Evolutionary conservation across 352 stramenopile species (phyloP).

Genomic region (Phytopythium helicoides): DNA sequence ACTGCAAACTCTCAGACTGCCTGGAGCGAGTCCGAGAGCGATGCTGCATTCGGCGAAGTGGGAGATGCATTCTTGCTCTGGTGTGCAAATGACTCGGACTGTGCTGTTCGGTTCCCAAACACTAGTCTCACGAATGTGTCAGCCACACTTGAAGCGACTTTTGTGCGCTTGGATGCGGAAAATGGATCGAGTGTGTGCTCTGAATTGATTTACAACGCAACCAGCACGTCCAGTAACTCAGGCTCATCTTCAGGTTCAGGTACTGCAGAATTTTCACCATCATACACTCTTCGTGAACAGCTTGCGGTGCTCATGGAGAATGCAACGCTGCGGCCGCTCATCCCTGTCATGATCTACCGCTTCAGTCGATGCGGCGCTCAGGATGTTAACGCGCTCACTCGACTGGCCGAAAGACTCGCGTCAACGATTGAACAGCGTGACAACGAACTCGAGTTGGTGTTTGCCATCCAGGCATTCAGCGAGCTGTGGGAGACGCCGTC

Average conservation of each 20-base stretch:
- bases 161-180: slow-evolving; percentile 37
- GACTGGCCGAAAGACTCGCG: slow-evolving; percentile 29
- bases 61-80: slow-evolving; percentile 39
- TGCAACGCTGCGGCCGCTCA: slow-evolving; percentile 42
- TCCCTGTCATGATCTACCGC: slow-evolving; percentile 61
- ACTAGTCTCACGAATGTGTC: slow-evolving; percentile 24
- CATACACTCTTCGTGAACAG: slow-evolving; percentile 39
- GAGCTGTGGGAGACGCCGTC: slow-evolving; percentile 70
- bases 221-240: neutral
- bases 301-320: slow-evolving; percentile 52
- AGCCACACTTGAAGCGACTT: slow-evolving; percentile 28
- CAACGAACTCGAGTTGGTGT: slow-evolving; percentile 35
- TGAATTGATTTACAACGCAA: slow-evolving; percentile 14
- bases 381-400: slow-evolving; percentile 40
- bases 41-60: slow-evolving; percentile 42
- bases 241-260: neutral
- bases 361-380: slow-evolving; percentile 45
- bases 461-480: slow-evolving; percentile 65
- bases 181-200: slow-evolving; percentile 19
- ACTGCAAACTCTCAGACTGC: slow-evolving; percentile 6
- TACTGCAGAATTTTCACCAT: slow-evolving; percentile 21
- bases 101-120: slow-evolving; percentile 33
- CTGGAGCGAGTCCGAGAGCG: slow-evolving; percentile 25
- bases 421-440: slow-evolving; percentile 3
- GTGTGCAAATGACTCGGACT: slow-evolving; percentile 44